A percentile compares a stretch with the other conserved stretches of the same genome.
Conservation (phyloP, 2,329 filamentous ascomycete genomes). For the Aspergillus puulaauensis region DNA sequence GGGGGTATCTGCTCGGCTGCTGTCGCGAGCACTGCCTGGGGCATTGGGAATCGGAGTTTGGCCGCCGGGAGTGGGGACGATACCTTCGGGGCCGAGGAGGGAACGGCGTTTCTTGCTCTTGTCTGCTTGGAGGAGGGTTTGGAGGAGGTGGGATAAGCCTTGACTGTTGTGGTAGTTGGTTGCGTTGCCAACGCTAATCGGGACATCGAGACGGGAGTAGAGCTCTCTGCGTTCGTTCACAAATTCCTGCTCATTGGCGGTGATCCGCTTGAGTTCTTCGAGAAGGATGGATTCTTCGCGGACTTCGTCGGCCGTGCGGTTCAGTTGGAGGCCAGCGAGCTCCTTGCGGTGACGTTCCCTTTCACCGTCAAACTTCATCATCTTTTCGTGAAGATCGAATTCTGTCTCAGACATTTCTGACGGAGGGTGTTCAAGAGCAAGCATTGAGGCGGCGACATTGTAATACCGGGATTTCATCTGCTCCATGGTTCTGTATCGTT, state of each 20-base stretch:
- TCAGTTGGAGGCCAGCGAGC: conserved; percentile 76
- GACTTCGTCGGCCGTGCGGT: conserved; percentile 80
- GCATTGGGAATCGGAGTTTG: conserved; percentile 45
- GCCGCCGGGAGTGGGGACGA: conserved; percentile 52
- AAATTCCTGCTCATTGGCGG: conserved; percentile 79
- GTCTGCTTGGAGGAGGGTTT: conserved; percentile 78
- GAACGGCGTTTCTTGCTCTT: conserved; percentile 86
- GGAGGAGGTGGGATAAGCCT: conserved; percentile 75
- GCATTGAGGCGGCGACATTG: conserved; percentile 76
- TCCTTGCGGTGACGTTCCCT: conserved; percentile 80
- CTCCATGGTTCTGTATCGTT: conserved; percentile 70
- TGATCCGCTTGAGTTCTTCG: conserved; percentile 86
- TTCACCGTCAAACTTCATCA: conserved; percentile 80
- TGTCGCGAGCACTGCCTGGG: conserved; percentile 38
- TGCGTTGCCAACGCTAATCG: conserved; percentile 67
- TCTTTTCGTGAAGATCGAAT: conserved; percentile 77
- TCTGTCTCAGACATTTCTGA: conserved; percentile 86
- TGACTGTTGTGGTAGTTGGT: conserved; percentile 76
- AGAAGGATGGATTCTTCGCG: conserved; percentile 88
- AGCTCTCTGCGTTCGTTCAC: conserved; percentile 86
- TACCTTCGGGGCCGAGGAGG: conserved; percentile 60
- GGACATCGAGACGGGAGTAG: conserved; percentile 83
- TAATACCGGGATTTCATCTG: conserved; percentile 93
- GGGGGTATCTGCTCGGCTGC: conserved; percentile 40
- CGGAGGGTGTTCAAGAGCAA: conserved; percentile 74